phyloP scores from a whole-genome alignment of 495 filamentous ascomycete genomes.

The Daldinia childiae region DNA sequence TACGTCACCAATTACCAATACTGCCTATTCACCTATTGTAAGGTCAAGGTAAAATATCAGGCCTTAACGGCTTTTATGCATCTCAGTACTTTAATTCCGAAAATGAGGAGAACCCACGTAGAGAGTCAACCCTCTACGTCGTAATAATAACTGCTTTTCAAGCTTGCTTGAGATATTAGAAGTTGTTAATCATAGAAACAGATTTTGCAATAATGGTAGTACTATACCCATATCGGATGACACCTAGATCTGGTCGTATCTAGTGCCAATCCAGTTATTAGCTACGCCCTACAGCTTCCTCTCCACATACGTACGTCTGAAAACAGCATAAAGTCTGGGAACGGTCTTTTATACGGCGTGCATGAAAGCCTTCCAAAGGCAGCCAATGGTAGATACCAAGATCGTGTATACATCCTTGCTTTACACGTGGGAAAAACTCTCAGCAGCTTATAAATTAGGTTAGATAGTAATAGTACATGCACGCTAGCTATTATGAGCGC shows the following conservation, averaged over 20 bases:
- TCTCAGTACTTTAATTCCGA: conserved; percentile 9
- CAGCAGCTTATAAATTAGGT: too few relatives aligned
- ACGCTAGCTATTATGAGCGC: neutral
- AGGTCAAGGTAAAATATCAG: neutral
- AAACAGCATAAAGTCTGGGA: too few relatives aligned
- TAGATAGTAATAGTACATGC: too few relatives aligned
- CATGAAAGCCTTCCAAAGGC: too few relatives aligned
- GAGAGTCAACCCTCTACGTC: neutral
- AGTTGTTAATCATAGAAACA: neutral
- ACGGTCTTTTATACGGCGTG: too few relatives aligned
- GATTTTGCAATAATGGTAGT: too few relatives aligned
- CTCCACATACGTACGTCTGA: neutral
- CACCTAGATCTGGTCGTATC: neutral
- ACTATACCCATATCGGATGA: neutral
- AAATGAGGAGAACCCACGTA: neutral
- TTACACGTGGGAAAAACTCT: too few relatives aligned
- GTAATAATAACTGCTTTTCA: neutral
- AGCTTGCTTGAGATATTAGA: neutral
- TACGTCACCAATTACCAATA: neutral
- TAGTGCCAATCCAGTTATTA: neutral
- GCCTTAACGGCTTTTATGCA: conserved; percentile 3
- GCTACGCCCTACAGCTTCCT: neutral
- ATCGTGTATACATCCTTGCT: too few relatives aligned
- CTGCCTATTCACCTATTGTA: neutral
- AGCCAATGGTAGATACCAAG: too few relatives aligned